Conservation (phyloP, 345 rosid genomes). For the Aquilaria malaccensis region DNA sequence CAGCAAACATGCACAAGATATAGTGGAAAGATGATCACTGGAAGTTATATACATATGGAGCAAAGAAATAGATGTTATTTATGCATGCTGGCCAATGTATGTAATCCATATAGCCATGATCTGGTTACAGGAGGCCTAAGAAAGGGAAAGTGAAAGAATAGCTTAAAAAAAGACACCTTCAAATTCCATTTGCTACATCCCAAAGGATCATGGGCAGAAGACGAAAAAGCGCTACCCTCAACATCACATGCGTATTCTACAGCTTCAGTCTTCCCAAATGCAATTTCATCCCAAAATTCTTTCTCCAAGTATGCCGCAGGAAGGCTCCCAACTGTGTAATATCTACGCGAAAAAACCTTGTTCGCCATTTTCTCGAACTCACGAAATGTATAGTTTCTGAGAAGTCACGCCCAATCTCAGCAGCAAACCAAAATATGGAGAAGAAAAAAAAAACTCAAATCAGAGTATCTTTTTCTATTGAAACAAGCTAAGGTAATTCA, state of each 20-base stretch:
- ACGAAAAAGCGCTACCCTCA: conserved; percentile 99
- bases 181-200: conserved; percentile 99
- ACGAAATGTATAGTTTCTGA: conserved; percentile 91
- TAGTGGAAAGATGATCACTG: too few relatives aligned
- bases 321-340: conserved; percentile 83
- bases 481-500: conserved; percentile 21
- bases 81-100: too few relatives aligned
- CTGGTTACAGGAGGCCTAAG: too few relatives aligned
- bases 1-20: too few relatives aligned
- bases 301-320: conserved; percentile 93
- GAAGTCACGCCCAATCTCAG: conserved; percentile 25
- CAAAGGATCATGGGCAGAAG: conserved; percentile 74
- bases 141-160: conserved; percentile 4
- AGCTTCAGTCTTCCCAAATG: conserved; percentile 87
- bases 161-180: conserved; percentile 55
- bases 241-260: conserved; percentile 99
- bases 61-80: too few relatives aligned
- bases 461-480: conserved; percentile 4
- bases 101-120: too few relatives aligned
- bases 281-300: conserved; percentile 98
- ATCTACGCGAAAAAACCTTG: conserved; percentile 92
- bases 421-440: conserved; percentile 8
- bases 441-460: conserved; percentile 9
- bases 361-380: conserved; percentile 99
- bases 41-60: too few relatives aligned